These are phyloP conservation scores for Angomonas ambiguus DNA, from an alignment of 208 protist species.

Conservation along the genomic window DNA sequence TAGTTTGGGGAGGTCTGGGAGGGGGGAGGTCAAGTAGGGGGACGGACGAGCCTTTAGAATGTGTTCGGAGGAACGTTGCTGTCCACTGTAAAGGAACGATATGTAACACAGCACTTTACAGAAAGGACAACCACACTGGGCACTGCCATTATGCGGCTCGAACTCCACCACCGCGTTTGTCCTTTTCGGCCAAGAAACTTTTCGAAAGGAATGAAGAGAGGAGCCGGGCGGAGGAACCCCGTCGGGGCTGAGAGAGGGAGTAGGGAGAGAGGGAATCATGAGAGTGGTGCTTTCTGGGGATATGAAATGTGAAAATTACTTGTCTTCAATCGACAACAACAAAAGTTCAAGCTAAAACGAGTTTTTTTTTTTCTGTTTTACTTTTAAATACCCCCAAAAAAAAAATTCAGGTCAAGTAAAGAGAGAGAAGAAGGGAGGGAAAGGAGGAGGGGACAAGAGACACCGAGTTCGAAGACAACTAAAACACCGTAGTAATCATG, in stretches of 20 bases:
- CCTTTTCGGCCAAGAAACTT: not conserved
- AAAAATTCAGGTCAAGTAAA: conserved; percentile 7
- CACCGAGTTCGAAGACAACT: too few relatives aligned
- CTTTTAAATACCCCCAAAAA: conserved; percentile 11
- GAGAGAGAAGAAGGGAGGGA: conserved; percentile 7
- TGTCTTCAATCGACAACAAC: too few relatives aligned
- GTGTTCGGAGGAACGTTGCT: conserved; percentile 70
- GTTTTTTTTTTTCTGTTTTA: too few relatives aligned
- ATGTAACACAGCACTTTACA: conserved; percentile 65
- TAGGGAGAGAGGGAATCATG: not conserved
- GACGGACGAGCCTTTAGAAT: conserved; percentile 74
- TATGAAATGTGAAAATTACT: not conserved
- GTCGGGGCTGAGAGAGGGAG: too few relatives aligned
- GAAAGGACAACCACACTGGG: conserved; percentile 60
- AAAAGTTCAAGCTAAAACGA: too few relatives aligned
- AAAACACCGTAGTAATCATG: too few relatives aligned
- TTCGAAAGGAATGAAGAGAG: not conserved
- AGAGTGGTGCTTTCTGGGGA: not conserved
- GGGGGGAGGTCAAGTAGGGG: conserved; percentile 24
- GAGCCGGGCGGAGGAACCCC: too few relatives aligned
- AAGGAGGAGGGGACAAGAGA: too few relatives aligned
- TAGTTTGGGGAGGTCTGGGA: conserved; percentile 24
- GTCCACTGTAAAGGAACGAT: conserved; percentile 59
- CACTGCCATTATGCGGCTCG: not conserved
- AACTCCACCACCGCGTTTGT: not conserved